Evolutionary conservation across 1,139 yeast species (phyloP), one percentile per base, ranked within the genome.

Genomic region (Debaryomyces robertsiae): DNA sequence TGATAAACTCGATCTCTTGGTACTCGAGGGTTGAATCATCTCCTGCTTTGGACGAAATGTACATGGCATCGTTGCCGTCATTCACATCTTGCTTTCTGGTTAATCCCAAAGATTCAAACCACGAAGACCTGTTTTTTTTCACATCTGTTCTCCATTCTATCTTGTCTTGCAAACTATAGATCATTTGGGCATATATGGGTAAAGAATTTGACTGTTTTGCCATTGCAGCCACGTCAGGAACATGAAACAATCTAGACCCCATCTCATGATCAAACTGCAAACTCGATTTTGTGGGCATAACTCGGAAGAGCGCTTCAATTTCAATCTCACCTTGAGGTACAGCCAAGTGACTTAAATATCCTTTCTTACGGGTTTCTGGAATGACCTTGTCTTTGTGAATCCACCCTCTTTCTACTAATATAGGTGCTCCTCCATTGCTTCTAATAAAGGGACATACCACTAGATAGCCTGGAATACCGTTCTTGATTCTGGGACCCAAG

Each of bases 361-460:
- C 75, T 7, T 54, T 45, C 15, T 49, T 46, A 52, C 98, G 76
- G 5, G 72, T 65, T 9, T 69, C 64, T 24, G 94, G 95, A 19
- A 81, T 69, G 4, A 85, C 83, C 49, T 79, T 81, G 13, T 82
- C 84, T 51, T 85, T 89, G 25, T 80, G 69, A 35, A 93, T 82
- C 96, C 98, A 93, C 6, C 99, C 99, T 50, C 99, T 77, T 60
- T 89, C 95, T 25, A 93, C 77, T 42, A 93, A 69, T 19, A 91
- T 68, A 7, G 84, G 84, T 42, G 72, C 58, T 0, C 88, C 88
- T 10, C 95, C 95, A 49, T 81, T 81, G 9, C 79, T 69, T 45
- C 95, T 78, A 19, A 81, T 75, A 55, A 93, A 79, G 3, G 98
- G 98, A 6, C 95, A 84, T 28, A 88, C 81, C 9, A 93, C 75